Conservation (phyloP, 768 basidiomycete species). For the Gloeostereum incarnatum region DNA sequence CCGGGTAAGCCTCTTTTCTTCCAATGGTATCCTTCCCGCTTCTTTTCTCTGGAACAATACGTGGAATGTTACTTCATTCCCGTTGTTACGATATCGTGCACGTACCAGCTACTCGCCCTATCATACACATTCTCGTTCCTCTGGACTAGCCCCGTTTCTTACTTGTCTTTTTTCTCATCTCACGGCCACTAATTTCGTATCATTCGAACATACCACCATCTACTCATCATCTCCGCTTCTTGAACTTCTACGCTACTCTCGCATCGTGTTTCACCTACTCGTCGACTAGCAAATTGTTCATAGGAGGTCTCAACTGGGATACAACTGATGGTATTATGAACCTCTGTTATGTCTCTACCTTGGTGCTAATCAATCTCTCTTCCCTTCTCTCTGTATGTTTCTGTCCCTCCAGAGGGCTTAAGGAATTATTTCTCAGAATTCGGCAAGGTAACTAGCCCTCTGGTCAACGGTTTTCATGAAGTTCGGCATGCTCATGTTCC, state of each 20-base stretch:
- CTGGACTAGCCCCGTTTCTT: conserved; percentile 7
- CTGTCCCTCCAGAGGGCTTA: conserved; percentile 37
- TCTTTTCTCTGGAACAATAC: no score
- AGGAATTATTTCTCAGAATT: conserved; percentile 73
- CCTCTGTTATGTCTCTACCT: conserved; percentile 18
- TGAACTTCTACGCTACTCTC: conserved; percentile 12
- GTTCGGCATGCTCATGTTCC: conserved; percentile 9
- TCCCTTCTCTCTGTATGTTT: conserved; percentile 12
- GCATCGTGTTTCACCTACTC: conserved; percentile 17
- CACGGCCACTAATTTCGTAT: conserved; percentile 23
- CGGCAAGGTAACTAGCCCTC: conserved; percentile 53
- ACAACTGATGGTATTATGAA: conserved; percentile 81
- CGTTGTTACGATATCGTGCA: no score
- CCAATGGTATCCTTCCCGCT: no score
- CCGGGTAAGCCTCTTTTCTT: conserved; percentile 56
- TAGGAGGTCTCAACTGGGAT: conserved; percentile 87
- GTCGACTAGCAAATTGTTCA: conserved; percentile 74
- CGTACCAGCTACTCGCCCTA: no score
- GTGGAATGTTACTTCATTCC: no score
- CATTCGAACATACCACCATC: conserved; percentile 20
- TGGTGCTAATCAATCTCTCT: conserved; percentile 26
- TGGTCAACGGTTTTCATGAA: not conserved
- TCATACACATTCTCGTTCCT: conserved; percentile 9
- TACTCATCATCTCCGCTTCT: conserved; percentile 26
- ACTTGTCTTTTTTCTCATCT: conserved; percentile 9